These are phyloP conservation scores for Larix kaempferi DNA, from an alignment of 75 land plant species.

Conservation along the genomic window DNA sequence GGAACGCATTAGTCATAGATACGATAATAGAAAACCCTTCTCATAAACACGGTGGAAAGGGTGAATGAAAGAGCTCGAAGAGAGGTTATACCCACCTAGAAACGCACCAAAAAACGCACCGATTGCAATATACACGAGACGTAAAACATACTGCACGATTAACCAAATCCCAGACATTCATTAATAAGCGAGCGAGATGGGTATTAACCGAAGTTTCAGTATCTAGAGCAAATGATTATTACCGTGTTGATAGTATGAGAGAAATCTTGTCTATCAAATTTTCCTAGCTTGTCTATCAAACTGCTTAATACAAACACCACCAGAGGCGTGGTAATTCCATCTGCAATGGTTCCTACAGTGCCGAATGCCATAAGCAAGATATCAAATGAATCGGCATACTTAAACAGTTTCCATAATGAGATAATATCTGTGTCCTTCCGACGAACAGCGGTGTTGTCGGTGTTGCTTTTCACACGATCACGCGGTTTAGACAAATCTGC, in stretches of 20 bases:
- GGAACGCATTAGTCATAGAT: neutral
- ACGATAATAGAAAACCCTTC: no score
- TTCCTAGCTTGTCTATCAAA: slow-evolving; percentile 44
- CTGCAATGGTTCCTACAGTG: slow-evolving; percentile 52
- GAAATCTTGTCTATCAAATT: neutral
- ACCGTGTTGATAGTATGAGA: slow-evolving; percentile 17
- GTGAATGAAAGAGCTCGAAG: no score
- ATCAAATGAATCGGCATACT: slow-evolving; percentile 53
- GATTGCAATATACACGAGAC: slow-evolving; percentile 29
- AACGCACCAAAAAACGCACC: slow-evolving; percentile 32
- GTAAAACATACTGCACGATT: slow-evolving; percentile 26
- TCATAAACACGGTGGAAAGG: no score
- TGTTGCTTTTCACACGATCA: no score
- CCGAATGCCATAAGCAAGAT: slow-evolving; percentile 54
- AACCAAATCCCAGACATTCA: neutral
- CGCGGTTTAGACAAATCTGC: no score
- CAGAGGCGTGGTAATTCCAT: slow-evolving; percentile 47
- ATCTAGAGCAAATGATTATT: neutral
- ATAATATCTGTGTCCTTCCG: no score
- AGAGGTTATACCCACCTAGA: slow-evolving; percentile 29
- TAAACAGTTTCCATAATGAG: slow-evolving; percentile 26
- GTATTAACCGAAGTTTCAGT: no score
- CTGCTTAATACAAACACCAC: slow-evolving; percentile 24
- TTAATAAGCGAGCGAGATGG: neutral
- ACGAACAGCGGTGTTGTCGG: no score